Evolutionary conservation across 1,284 basidiomycete species (phyloP), one percentile per base, ranked within the genome.

Genomic region (Puccinia polysora): DNA sequence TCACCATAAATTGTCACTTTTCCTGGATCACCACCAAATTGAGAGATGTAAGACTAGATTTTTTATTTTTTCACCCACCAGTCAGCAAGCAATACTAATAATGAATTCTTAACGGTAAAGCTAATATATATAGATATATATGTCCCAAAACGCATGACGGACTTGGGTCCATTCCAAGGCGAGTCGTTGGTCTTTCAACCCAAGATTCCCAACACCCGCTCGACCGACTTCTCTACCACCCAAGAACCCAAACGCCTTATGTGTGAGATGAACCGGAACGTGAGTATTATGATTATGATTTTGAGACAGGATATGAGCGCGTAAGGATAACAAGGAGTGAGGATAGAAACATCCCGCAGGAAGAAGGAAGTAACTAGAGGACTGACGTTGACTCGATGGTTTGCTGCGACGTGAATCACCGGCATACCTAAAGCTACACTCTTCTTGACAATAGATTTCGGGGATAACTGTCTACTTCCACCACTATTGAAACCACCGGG

Each of bases 391-490:
- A 81, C 55, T 77, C 85, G 81, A 75, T 86, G 86, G 76, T 86
- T 86, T 80, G 85, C 81, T 52, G 84, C 82, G n/a, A 84, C 83
- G 72, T 84, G 84, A 62, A 86, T 80, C 30, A 84, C 80, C 0
- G 84, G 84, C 70, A 82, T 78, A 28, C 80, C 81, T n/a, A 85
- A 75, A 6, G 77, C 77, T 14, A 85, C 78, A 1, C 85, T 85
- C 14, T 82, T 81, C 34, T 81, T 76, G 2, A 86, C 84, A 53
- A 86, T 82, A 15, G 59, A 59, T 14, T 30, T 50, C n/a, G 56
- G 56, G 25, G 67, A 60, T 40, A 62, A 36, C 45, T 65, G 43
- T 62, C 63, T 58, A 62, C 56, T 73, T 3, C 34, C 43, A 1
- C 70, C 63, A 43, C 65, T 60, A 30, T 73, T 68, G 36, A 70